Conservation (phyloP, 2,329 filamentous ascomycete genomes). For the Talaromyces verruculosus region DNA sequence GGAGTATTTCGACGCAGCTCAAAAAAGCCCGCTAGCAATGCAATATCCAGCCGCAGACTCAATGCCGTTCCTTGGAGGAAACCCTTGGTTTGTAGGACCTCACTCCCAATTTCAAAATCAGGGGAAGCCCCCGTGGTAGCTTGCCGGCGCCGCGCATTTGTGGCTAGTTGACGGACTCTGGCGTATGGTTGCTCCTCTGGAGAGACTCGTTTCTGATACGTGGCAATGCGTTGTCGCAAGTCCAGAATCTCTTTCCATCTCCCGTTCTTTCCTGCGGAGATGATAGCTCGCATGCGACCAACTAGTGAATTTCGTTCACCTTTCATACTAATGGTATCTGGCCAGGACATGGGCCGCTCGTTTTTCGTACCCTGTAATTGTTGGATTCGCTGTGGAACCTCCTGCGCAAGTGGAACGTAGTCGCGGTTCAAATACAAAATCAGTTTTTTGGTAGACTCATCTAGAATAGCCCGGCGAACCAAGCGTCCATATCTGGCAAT, state of each 20-base stretch:
- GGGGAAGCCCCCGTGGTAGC: constrained; percentile 27
- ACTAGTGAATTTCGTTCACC: background rate
- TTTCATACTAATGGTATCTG: background rate
- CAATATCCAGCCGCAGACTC: constrained; percentile 51
- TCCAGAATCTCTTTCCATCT: constrained; percentile 29
- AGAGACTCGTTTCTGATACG: constrained; percentile 35
- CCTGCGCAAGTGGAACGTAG: constrained; percentile 44
- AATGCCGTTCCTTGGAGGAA: constrained; percentile 46
- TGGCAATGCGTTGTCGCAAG: constrained; percentile 32
- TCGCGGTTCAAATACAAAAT: constrained; percentile 53
- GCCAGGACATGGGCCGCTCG: constrained; percentile 23
- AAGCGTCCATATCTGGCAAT: constrained; percentile 63
- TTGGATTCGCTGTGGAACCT: constrained; percentile 30
- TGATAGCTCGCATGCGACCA: background rate
- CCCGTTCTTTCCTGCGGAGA: background rate
- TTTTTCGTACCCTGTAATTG: constrained; percentile 29
- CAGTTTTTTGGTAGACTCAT: constrained; percentile 65
- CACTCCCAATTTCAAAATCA: constrained; percentile 25
- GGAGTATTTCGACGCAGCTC: constrained; percentile 23
- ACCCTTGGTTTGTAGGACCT: constrained; percentile 39
- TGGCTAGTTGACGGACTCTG: constrained; percentile 37
- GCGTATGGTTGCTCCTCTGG: constrained; percentile 43
- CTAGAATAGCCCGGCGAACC: constrained; percentile 59
- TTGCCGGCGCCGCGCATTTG: constrained; percentile 32
- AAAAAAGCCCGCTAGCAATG: constrained; percentile 49